Percentiles rank a stretch among this genome's conserved stretches.
Evolutionary conservation across 225 moss, liverwort and hornwort species (phyloP).

Genomic region (Anthoceros angustus): DNA sequence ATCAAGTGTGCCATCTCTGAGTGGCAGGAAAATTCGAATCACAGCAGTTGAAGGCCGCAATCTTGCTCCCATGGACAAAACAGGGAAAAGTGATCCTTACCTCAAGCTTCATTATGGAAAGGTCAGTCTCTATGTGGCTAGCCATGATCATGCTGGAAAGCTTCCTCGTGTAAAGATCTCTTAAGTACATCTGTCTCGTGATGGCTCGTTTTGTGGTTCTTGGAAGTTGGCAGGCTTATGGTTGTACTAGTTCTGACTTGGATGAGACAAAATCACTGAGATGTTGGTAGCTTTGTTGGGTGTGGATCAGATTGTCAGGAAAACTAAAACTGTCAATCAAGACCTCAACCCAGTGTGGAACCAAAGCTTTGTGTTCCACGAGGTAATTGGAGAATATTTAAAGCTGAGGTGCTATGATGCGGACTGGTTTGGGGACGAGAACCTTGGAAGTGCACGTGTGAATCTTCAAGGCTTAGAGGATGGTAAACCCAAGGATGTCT

Average conservation of each 20-base stretch:
- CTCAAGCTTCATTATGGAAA: slow-evolving; percentile 91
- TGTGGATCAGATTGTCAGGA: slow-evolving; percentile 54
- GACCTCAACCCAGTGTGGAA: slow-evolving; percentile 88
- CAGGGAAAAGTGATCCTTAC: slow-evolving; percentile 97
- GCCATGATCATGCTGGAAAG: not conserved
- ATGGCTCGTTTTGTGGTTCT: no score
- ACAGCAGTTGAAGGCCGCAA: slow-evolving; percentile 82
- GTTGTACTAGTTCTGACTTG: not conserved
- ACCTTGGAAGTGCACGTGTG: slow-evolving; percentile 88
- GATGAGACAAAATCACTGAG: not conserved
- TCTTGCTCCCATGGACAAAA: slow-evolving; percentile 94
- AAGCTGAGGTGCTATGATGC: slow-evolving; percentile 98
- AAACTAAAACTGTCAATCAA: slow-evolving; percentile 90
- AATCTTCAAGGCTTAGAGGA: slow-evolving; percentile 92
- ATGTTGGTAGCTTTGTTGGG: not conserved
- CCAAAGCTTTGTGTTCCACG: slow-evolving; percentile 71
- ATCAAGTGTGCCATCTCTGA: slow-evolving; percentile 38
- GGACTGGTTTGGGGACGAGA: slow-evolving; percentile 90
- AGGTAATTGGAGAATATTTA: slow-evolving; percentile 78
- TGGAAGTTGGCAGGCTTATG: no score
- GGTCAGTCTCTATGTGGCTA: slow-evolving; percentile 17
- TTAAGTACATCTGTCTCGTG: no score
- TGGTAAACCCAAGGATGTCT: slow-evolving; percentile 53
- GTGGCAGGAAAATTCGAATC: slow-evolving; percentile 63
- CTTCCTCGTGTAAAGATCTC: no score